A percentile compares a stretch with the other conserved stretches of the same genome.
Conservation (phyloP, 495 filamentous ascomycete genomes). For the Diplogelasinospora grovesii region DNA sequence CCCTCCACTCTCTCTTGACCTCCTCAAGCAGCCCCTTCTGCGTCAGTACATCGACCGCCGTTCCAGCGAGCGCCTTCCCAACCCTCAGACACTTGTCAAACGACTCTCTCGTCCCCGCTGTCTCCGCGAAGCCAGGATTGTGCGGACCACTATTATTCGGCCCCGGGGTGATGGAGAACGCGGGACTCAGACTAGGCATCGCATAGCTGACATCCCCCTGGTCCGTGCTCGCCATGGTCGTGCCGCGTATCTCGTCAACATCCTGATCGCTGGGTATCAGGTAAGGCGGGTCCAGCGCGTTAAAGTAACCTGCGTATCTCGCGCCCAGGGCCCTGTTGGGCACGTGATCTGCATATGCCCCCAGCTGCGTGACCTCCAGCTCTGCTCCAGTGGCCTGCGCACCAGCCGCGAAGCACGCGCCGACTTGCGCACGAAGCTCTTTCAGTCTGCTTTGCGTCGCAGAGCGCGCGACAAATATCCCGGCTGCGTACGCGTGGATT, state of each 20-base stretch:
- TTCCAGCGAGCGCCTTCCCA: conserved; percentile 48
- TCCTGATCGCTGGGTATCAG: conserved; percentile 9
- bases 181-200: conserved; percentile 54
- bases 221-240: conserved; percentile 42
- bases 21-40: conserved; percentile 36
- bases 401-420: conserved; percentile 53
- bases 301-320: conserved; percentile 48
- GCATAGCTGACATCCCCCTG: conserved; percentile 61
- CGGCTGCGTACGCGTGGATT: conserved; percentile 52
- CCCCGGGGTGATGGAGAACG: conserved; percentile 45
- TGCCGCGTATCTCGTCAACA: neutral
- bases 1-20: conserved; percentile 26
- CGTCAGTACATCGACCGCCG: conserved; percentile 46
- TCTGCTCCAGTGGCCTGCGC: conserved; percentile 54
- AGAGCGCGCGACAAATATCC: conserved; percentile 47
- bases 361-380: conserved; percentile 38
- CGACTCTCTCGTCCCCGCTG: conserved; percentile 47
- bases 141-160: conserved; percentile 45
- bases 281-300: conserved; percentile 32
- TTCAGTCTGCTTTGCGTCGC: conserved; percentile 39
- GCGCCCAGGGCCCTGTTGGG: conserved; percentile 52
- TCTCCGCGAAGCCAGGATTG: conserved; percentile 52
- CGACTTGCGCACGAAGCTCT: conserved; percentile 43
- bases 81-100: conserved; percentile 44
- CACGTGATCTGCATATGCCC: conserved; percentile 53